Base-by-base conservation (phyloP, 2,329 filamentous ascomycete species). In the Beauveria brongniartii region DNA sequence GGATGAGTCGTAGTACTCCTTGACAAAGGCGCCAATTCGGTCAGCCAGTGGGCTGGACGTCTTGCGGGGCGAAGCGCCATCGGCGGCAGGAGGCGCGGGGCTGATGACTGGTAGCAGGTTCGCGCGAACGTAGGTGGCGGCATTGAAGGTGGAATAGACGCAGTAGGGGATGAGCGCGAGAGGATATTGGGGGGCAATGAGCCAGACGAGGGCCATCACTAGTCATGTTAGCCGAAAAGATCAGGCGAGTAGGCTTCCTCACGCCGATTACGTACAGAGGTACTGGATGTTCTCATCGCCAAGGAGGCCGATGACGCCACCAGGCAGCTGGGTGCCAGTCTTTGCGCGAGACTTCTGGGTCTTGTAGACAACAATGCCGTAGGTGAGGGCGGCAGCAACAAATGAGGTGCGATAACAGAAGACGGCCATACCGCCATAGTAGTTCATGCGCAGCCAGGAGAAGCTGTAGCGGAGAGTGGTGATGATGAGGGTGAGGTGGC, bases 321-420 rank as follows among this genome's bases (percentile, higher is more conserved):
- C 72, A 44, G 76, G 84, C 69, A 86, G 75, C 72, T 79, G 86
- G 64, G 80, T 85, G 65, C 88, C 87, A 55, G 86, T 81, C 82
- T 91, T 89, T 68, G 89, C 83, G 67, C 91, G 89, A 68, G 92
- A 91, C 67, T 92, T 87, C 80, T 92, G 91, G 62, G 91, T 92
- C 85, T 99, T 99, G 83, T 96, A 97, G 64, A 99, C 93, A 55
- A 99, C 94, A 67, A 99, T 97, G 66, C 94, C 93, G 75, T 99
- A 99, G 12, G 94, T 97, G 55, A 86, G 85, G 53, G 92, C 91
- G 6, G 94, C 94, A 3, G 92, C 88, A 68, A 97, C 67, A 74
- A 99, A 99, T 62, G 92, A 90, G 59, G 88, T 84, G 69, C 94
- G 92, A 80, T 99, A 99, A 61, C 89, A 89, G 74, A 94, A 87